Evolutionary conservation across 2,329 filamentous ascomycete species (phyloP).

Genomic region (Beauveria sp.): DNA sequence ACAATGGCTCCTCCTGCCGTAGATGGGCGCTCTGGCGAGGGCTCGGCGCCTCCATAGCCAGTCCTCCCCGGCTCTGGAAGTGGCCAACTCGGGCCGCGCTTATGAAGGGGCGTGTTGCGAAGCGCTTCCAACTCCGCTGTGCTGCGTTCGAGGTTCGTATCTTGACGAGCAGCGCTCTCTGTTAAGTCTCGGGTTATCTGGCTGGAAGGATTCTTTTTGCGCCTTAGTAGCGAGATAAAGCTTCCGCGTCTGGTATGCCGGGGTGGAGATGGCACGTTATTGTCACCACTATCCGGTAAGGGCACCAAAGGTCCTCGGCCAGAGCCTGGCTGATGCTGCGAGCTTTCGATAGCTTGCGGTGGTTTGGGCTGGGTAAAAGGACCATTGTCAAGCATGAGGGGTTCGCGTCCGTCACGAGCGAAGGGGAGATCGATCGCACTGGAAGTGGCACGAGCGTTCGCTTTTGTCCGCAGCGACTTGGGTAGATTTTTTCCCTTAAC

Average conservation of each 20-base stretch:
- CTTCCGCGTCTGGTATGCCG: constrained; percentile 36
- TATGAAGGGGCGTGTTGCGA: constrained; percentile 27
- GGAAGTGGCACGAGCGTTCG: constrained; percentile 11
- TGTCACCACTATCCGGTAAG: constrained; percentile 17
- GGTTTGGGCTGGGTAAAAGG: constrained; percentile 25
- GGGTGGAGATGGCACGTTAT: constrained; percentile 18
- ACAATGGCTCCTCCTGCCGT: constrained; percentile 25
- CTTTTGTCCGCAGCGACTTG: constrained; percentile 18
- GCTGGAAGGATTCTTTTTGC: constrained; percentile 45
- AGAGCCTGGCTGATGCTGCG: constrained; percentile 34
- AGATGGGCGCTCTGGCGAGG: constrained; percentile 24
- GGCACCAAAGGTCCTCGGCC: constrained; percentile 29
- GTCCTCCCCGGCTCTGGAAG: constrained; percentile 24
- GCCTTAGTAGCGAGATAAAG: constrained; percentile 54
- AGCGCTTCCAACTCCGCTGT: constrained; percentile 43
- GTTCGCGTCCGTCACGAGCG: constrained; percentile 47
- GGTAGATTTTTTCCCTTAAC: constrained; percentile 15
- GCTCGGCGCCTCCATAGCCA: constrained; percentile 22
- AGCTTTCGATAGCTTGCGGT: constrained; percentile 12
- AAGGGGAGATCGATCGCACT: constrained; percentile 15
- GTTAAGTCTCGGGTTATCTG: constrained; percentile 46
- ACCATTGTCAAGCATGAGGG: constrained; percentile 52
- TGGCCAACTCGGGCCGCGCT: constrained; percentile 27
- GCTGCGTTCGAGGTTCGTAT: constrained; percentile 55
- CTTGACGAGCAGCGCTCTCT: constrained; percentile 54